Percentiles rank a stretch among this genome's conserved stretches.
Evolutionary conservation across 306 rosid genomes (phyloP).

Genomic region (Erythrophleum fordii): DNA sequence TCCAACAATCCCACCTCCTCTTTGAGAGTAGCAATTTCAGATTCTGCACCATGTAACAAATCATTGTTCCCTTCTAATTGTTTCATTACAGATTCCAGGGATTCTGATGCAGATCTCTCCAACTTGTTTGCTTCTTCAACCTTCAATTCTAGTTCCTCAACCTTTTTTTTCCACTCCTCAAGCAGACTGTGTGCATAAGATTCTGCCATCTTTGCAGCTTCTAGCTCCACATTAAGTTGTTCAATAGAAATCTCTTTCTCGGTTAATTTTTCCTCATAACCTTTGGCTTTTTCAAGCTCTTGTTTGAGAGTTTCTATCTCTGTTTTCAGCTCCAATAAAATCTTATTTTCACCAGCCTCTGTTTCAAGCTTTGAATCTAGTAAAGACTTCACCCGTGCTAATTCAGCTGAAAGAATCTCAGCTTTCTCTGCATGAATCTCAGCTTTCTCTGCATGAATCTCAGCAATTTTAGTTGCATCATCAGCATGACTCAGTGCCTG

Average conservation of each 20-base stretch:
- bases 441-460: constrained; percentile 85
- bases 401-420: constrained; percentile 77
- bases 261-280: constrained; percentile 53
- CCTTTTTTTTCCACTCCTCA: constrained; percentile 70
- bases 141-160: constrained; percentile 65
- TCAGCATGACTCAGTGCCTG: constrained; percentile 93
- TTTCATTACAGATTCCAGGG: constrained; percentile 73
- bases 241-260: constrained; percentile 75
- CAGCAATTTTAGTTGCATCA: constrained; percentile 90
- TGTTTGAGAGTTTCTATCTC: constrained; percentile 68
- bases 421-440: constrained; percentile 83
- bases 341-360: constrained; percentile 65
- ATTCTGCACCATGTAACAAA: constrained; percentile 71
- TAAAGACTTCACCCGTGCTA: constrained; percentile 65
- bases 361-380: constrained; percentile 79
- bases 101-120: constrained; percentile 87
- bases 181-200: constrained; percentile 72
- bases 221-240: constrained; percentile 79
- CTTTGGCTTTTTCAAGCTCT: constrained; percentile 67
- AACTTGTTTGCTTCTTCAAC: constrained; percentile 70
- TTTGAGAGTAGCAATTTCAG: constrained; percentile 72
- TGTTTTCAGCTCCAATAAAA: constrained; percentile 53
- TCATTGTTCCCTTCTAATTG: constrained; percentile 74
- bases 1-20: constrained; percentile 81
- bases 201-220: constrained; percentile 90